These are phyloP conservation scores for Vaccinium corymbosum DNA, from an alignment of 148 eudicot species.

Conservation along the genomic window DNA sequence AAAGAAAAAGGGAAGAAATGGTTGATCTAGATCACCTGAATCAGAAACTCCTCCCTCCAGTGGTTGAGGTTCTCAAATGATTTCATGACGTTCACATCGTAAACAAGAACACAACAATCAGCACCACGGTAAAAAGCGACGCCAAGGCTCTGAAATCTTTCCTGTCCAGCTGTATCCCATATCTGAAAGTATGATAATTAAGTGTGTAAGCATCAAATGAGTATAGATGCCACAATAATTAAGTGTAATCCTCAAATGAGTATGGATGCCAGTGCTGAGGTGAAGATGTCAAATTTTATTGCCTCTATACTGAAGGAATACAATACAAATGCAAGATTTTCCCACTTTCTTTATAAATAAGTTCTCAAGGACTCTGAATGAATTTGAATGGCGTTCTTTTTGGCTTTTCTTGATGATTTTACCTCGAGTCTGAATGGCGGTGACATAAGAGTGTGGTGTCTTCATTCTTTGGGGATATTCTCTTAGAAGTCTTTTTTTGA, in stretches of 20 bases:
- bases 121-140: conserved; percentile 67
- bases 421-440: not conserved
- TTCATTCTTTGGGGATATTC: not conserved
- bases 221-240: not conserved
- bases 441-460: not conserved
- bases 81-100: conserved; percentile 56
- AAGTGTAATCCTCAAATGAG: no score
- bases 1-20: not conserved
- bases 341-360: not conserved
- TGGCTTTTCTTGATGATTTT: not conserved
- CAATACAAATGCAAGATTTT: not conserved
- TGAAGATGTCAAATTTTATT: not conserved
- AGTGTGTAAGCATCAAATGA: not conserved
- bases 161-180: conserved; percentile 71
- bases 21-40: conserved; percentile 35
- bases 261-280: not conserved
- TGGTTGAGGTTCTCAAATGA: conserved; percentile 60
- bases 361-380: not conserved
- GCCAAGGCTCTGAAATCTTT: conserved; percentile 64
- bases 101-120: conserved; percentile 60
- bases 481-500: not conserved
- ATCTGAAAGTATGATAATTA: conserved; percentile 31
- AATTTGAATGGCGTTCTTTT: not conserved
- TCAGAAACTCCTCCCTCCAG: conserved; percentile 62
- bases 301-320: not conserved